Evolutionary conservation across 495 filamentous ascomycete genomes (phyloP), one percentile per base, ranked within the genome.

Genomic region (Antarctomyces pellizariae): DNA sequence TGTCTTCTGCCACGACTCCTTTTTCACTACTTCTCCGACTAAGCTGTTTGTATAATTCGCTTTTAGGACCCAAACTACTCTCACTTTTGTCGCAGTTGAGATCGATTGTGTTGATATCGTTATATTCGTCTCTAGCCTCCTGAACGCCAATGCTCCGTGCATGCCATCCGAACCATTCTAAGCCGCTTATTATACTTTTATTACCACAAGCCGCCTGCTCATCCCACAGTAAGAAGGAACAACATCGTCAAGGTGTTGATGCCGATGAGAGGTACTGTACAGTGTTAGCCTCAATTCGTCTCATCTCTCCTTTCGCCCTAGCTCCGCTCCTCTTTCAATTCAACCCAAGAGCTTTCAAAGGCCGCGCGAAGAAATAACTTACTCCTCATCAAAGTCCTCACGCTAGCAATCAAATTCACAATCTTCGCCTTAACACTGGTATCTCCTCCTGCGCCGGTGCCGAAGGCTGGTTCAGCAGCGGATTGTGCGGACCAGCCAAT

Each of bases 321-420:
- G 10, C 30, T 18, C 16, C 11, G 18, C 26, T 15, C n/a, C 16
- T 27, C 8, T 22, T 11, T 22, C 16, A 13, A 7, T 10, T 7
- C 12, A n/a, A 20, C 9, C 5, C n/a, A 10, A 20, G 13, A 26
- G 6, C 3, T 11, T 5, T 31, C 29, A 13, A 16, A n/a, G 10
- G 4, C 9, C 8, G 13, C 13, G 2, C 13, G 4, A 5, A 12
- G 23, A 13, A 28, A 18, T 2, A 31, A 68, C 80, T 29, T 64
- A 95, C 84, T 80, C 56, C 86, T 68, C 79, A 91, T 91, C 25
- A 95, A 50, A 28, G 79, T 92, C 51, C 86, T 56, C 35, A 92
- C 78, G 43, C 75, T 80, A 12, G 76, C 71, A 37, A 95, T 82
- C 48, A 95, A 48, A 47, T 89, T 83, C 36, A 95, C 62, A 14